Conservation (phyloP, 2,329 filamentous ascomycete species). For the Epichloe sibirici region DNA sequence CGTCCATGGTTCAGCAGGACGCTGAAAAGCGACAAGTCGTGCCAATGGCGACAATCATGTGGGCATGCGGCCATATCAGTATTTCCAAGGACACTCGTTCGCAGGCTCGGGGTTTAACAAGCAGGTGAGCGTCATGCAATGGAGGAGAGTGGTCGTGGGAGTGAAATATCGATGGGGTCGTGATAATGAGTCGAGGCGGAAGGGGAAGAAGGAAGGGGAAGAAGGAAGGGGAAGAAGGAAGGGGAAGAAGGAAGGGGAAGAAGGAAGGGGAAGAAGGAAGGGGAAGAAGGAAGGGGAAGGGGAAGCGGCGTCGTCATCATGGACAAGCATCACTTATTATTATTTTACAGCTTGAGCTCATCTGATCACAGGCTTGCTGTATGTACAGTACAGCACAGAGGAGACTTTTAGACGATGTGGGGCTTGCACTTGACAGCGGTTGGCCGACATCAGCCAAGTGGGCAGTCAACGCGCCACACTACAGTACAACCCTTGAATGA, state of each 20-base stretch:
- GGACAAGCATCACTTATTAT: neutral
- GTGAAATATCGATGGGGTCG: neutral
- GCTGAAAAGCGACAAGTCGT: neutral
- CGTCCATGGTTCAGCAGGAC: conserved; percentile 19
- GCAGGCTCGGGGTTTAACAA: neutral
- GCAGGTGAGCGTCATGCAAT: neutral
- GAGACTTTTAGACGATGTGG: neutral
- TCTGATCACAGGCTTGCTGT: too few relatives aligned
- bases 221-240: too few relatives aligned
- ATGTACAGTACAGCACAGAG: too few relatives aligned
- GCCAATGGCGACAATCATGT: neutral
- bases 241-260: too few relatives aligned
- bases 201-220: too few relatives aligned
- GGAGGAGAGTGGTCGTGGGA: neutral
- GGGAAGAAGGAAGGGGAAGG: too few relatives aligned
- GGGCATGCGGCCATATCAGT: neutral
- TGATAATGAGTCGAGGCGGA: neutral
- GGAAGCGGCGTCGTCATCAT: neutral
- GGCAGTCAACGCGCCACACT: neutral
- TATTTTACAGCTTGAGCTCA: too few relatives aligned
- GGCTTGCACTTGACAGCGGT: neutral
- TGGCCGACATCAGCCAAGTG: neutral
- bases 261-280: too few relatives aligned
- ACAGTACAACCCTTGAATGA: too few relatives aligned
- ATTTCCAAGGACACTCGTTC: neutral